Evolutionary conservation across 345 rosid species (phyloP).

Genomic region (Corymbia maculata): DNA sequence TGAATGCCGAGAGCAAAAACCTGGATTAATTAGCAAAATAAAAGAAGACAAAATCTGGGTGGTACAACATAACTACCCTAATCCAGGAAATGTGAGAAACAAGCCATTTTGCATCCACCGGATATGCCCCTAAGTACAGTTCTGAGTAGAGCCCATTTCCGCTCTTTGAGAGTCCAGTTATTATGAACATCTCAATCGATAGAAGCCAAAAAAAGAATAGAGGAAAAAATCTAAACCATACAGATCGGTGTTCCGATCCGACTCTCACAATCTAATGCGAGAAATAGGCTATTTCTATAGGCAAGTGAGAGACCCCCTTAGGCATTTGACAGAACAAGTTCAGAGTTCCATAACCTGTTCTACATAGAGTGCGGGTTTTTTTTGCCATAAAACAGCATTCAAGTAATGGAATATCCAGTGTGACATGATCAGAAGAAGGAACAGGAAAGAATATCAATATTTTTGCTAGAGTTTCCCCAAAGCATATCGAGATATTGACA

Average conservation of each 20-base stretch:
- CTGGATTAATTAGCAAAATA: background rate
- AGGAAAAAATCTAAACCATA: background rate
- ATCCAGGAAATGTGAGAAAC: background rate
- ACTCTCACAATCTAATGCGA: background rate
- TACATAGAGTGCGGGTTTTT: no score
- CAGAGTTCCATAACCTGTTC: background rate
- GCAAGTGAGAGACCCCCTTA: background rate
- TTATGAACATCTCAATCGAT: background rate
- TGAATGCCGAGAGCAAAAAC: background rate
- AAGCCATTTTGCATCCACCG: background rate
- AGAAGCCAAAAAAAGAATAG: fast-evolving
- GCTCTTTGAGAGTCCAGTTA: background rate
- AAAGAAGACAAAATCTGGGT: background rate
- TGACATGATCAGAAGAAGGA: no score
- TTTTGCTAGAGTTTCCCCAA: fast-evolving
- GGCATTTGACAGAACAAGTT: no score
- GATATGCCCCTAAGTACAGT: background rate
- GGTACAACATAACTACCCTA: background rate
- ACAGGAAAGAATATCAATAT: no score
- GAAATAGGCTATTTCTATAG: background rate
- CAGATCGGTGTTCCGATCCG: background rate
- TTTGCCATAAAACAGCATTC: no score
- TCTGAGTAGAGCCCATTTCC: background rate
- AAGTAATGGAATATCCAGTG: no score
- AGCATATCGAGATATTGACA: no score